These are phyloP conservation scores for Solanum chmielewskii DNA, from an alignment of 257 asterid species.

Conservation along the genomic window DNA sequence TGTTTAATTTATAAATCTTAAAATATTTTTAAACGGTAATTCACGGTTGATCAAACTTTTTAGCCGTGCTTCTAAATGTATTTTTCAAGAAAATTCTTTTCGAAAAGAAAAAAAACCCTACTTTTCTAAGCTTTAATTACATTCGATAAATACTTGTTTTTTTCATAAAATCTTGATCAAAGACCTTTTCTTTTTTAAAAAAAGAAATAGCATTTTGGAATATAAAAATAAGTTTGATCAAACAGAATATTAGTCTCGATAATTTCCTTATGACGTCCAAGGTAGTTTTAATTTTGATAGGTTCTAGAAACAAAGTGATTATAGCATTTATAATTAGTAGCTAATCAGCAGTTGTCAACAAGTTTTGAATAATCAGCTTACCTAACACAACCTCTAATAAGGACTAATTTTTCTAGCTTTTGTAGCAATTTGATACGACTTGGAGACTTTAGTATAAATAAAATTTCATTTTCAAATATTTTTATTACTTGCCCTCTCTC, in stretches of 20 bases:
- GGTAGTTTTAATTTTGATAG: neutral
- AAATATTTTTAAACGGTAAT: no score
- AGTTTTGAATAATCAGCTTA: neutral
- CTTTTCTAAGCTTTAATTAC: neutral
- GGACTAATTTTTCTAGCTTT: neutral
- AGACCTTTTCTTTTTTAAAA: rapidly evolving
- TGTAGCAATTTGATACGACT: neutral
- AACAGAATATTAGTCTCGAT: neutral
- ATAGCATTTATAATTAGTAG: neutral
- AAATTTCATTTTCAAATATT: neutral
- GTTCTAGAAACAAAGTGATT: neutral
- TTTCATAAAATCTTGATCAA: neutral
- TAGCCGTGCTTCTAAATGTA: no score
- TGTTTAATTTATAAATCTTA: no score
- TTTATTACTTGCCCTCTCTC: neutral
- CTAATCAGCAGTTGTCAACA: neutral
- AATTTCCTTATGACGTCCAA: neutral
- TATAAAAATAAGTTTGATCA: neutral
- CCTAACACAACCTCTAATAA: neutral
- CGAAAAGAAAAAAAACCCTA: no score
- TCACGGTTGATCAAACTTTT: no score
- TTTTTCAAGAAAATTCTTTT: no score
- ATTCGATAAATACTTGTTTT: no score
- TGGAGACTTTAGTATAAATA: neutral
- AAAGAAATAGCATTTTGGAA: no score